Base-by-base conservation (phyloP, 306 rosid genomes). In the Lotus japonicus region DNA sequence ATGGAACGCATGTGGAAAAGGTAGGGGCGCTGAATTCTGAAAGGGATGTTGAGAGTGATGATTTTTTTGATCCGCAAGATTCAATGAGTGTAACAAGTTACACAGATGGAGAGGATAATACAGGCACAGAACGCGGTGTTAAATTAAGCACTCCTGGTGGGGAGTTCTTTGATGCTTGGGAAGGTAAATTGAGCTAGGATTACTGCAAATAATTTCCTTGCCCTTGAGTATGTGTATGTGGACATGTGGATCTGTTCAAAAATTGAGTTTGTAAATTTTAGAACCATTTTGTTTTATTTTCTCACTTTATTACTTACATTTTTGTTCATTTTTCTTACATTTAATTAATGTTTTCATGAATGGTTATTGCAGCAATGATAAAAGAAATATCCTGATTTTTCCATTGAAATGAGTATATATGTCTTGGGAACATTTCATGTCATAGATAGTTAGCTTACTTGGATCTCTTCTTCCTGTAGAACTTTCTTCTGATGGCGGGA, bases 141-240 rank as follows among this genome's bases (percentile, higher is more conserved):
- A 85, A 59, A 63, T 9, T 42, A 50, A 17, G 68, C 49, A 42
- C 80, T 15, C 64, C 82, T 21, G 50, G 45, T 5, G 88, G 77
- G 31, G 96, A 92, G 48, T 92, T 84, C 72, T 90, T 64, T 77
- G 97, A 92, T 69, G 98, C 98, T 70, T 85, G 92, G 87, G 98
- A 92, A 75, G 98, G 98, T 92, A 90, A 62, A 11, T 52, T 67
- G 4, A 48, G 21, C 55, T 45, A 39, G 39, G 14, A 26, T 26
- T 26, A 26, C 31, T 26, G 31, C n/a, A 46, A 12, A 28, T 38
- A 62, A 42, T 9, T 54, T 56, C 16, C 12, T 53, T 62, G 44
- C 26, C 48, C 11, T 62, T 62, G 42, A 49, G 42, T 9, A 13
- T 68, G 59, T 65, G 16, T n/a, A n/a, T n/a, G n/a, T n/a, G n/a